Evolutionary conservation across 1,139 yeast genomes (phyloP).

Genomic region (Arxiozyma slooffiae): DNA sequence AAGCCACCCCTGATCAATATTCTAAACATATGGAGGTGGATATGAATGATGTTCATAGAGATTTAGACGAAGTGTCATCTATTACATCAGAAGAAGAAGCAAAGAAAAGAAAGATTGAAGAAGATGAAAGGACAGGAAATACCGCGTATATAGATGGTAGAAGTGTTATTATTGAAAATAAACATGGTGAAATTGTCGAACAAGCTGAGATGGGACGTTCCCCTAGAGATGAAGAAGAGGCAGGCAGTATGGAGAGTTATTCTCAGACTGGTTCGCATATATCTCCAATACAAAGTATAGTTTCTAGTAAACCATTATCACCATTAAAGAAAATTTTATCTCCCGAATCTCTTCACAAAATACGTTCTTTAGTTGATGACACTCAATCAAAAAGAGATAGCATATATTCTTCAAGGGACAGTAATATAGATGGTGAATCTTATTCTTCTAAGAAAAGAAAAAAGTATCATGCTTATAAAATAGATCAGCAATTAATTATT

Average conservation of each 20-base stretch:
- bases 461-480: slow-evolving; percentile 48
- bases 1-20: slow-evolving; percentile 2
- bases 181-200: slow-evolving; percentile 67
- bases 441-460: slow-evolving; percentile 6
- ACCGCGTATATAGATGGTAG: slow-evolving; percentile 68
- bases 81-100: slow-evolving; percentile 8
- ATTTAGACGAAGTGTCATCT: slow-evolving; percentile 2
- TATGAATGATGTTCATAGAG: neutral
- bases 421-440: neutral
- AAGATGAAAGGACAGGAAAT: slow-evolving; percentile 18
- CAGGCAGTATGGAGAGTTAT: slow-evolving; percentile 2
- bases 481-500: slow-evolving; percentile 65
- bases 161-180: slow-evolving; percentile 65
- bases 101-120: slow-evolving; percentile 11
- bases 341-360: slow-evolving; percentile 9
- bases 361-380: slow-evolving; percentile 3
- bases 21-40: slow-evolving; percentile 4
- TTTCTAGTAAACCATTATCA: slow-evolving; percentile 16
- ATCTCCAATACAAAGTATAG: slow-evolving; percentile 10
- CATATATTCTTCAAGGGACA: neutral
- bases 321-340: slow-evolving; percentile 15
- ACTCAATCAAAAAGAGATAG: slow-evolving; percentile 1
- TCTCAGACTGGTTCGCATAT: slow-evolving; percentile 1
- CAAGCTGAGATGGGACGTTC: slow-evolving; percentile 24
- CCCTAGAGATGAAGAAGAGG: slow-evolving; percentile 22